Conservation (phyloP, 306 rosid species). For the Medicago lupulina region DNA sequence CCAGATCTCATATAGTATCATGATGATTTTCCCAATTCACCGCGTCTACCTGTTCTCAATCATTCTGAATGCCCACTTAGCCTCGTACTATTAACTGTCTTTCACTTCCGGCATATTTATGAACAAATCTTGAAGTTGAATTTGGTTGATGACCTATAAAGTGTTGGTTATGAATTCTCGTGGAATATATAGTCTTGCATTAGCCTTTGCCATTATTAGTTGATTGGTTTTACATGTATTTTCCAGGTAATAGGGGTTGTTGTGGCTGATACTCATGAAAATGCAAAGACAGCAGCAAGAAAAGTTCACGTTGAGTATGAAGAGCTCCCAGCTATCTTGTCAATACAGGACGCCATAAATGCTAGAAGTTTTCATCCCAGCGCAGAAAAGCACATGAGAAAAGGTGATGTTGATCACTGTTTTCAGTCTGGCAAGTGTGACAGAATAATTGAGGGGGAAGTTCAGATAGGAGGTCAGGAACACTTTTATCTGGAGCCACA, state of each 20-base stretch:
- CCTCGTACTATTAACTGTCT: neutral
- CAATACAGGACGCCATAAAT: constrained; percentile 81
- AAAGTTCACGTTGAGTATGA: constrained; percentile 75
- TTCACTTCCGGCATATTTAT: constrained; percentile 13
- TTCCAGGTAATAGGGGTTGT: constrained; percentile 86
- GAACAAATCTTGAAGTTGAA: constrained; percentile 12
- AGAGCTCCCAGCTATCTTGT: constrained; percentile 85
- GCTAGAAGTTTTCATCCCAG: constrained; percentile 83
- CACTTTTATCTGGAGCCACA: constrained; percentile 96
- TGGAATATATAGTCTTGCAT: constrained; percentile 36
- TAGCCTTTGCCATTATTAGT: constrained; percentile 31
- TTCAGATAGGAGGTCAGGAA: constrained; percentile 94
- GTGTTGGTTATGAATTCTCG: constrained; percentile 20
- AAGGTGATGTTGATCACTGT: constrained; percentile 83
- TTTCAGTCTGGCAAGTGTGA: constrained; percentile 83
- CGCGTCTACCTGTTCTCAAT: constrained; percentile 29
- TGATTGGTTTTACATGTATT: constrained; percentile 32
- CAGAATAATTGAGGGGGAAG: constrained; percentile 81
- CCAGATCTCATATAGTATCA: constrained; percentile 24
- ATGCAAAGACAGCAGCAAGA: constrained; percentile 80
- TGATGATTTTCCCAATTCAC: constrained; percentile 14
- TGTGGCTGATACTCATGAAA: constrained; percentile 96
- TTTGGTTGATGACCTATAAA: constrained; percentile 24
- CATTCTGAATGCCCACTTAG: constrained; percentile 9
- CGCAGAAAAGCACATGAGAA: constrained; percentile 67